Base-by-base conservation (phyloP, 2,329 filamentous ascomycete species). In the Escovopsis sp. region DNA sequence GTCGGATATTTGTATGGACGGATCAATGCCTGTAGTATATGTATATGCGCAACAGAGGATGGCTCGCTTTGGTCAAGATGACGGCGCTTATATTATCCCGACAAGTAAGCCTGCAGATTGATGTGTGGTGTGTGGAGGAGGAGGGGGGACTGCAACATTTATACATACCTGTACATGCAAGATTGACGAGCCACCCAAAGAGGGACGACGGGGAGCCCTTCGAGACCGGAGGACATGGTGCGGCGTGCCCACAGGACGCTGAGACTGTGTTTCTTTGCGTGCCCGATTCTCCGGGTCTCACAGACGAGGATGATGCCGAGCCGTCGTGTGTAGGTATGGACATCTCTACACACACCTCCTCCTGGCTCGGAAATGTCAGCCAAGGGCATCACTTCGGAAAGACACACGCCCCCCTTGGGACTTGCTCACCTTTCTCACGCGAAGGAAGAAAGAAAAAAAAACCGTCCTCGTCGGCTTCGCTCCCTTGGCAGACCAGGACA, bases 241-340 rank as follows among this genome's bases (percentile, higher is more conserved):
- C 8, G 11, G 28, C 11, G 28, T 9, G 28, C 8, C 28, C 28
- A 32, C 8, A 32, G 3, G 39, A 26, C 33, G 26, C 18, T 35
- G 36, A 34, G 33, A 41, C 28, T 30, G 38, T 40, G 28, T 28
- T 18, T 40, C 11, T 32, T 28, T 44, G 26, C 26, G 38, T 44
- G 42, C 39, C 42, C 45, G 44, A 40, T 40, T 41, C 45, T 46
- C 45, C 39, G 42, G 45, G 42, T 40, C 18, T 43, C 26, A 32
- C 42, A 44, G 34, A n/a, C 26, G 30, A n/a, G 33, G 40, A 41
- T 39, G 44, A 46, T 41, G 42, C 41, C 40, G 43, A 40, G 43
- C 43, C 42, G 37, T 45, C 39, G 39, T 36, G 41, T 34, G 28
- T 10, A 6, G 6, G 28, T 32, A 32, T 23, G 23, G 23, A 23